A percentile compares a stretch with the other conserved stretches of the same genome.
These are phyloP conservation scores for Macrophomina pseudophaseolina DNA, from an alignment of 2,329 filamentous ascomycete genomes.

Conservation along the genomic window DNA sequence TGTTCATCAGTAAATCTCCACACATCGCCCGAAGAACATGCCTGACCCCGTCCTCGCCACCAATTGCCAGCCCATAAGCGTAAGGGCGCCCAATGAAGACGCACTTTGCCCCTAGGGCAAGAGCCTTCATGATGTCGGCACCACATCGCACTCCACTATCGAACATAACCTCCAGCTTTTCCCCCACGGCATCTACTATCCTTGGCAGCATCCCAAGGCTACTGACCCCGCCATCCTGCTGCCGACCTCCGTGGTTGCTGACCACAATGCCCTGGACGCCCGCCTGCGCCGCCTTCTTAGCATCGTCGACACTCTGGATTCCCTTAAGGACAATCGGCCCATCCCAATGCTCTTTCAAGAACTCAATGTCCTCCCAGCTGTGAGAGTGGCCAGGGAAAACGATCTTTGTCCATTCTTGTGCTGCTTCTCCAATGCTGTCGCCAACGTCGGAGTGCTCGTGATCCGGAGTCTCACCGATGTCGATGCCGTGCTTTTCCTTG, in stretches of 20 bases:
- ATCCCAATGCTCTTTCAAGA: constrained; percentile 41
- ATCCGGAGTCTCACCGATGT: constrained; percentile 41
- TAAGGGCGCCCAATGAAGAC: constrained; percentile 52
- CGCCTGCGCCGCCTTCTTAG: constrained; percentile 47
- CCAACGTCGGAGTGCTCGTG: constrained; percentile 34
- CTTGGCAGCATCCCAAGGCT: constrained; percentile 55
- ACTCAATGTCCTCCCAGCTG: constrained; percentile 42
- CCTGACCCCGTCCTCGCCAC: constrained; percentile 44
- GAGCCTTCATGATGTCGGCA: constrained; percentile 63
- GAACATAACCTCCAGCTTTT: constrained; percentile 63
- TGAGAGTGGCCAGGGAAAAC: constrained; percentile 43
- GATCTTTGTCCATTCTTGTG: constrained; percentile 42
- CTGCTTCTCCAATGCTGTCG: constrained; percentile 20
- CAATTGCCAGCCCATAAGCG: constrained; percentile 41
- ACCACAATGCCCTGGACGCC: constrained; percentile 53
- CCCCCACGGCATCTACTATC: constrained; percentile 47
- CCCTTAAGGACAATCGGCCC: constrained; percentile 48
- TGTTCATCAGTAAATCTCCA: constrained; percentile 33
- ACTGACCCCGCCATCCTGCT: constrained; percentile 61
- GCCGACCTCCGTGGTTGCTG: constrained; percentile 65
- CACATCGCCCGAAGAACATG: constrained; percentile 38
- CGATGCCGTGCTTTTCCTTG: constrained; percentile 38
- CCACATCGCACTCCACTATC: constrained; percentile 65
- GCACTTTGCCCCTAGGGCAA: constrained; percentile 58
- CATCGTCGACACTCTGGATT: constrained; percentile 46